Evolutionary conservation across 345 rosid genomes (phyloP).

Genomic region (Zanthoxylum bungeanum): DNA sequence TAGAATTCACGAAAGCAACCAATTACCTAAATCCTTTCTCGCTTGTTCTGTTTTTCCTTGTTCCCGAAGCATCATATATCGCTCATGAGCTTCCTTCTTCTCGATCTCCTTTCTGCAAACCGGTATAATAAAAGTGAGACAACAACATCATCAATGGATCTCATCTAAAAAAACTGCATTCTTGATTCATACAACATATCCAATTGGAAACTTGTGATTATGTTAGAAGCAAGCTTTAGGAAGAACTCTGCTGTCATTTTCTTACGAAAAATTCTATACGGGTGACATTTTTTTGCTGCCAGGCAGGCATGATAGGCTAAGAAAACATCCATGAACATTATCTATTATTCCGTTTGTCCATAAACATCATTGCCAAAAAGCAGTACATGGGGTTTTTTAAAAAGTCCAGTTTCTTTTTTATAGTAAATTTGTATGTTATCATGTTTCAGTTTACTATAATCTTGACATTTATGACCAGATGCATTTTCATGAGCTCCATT

Average conservation of each 20-base stretch:
- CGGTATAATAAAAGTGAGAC: background rate
- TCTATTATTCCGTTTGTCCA: background rate
- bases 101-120: conserved; percentile 83
- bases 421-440: background rate
- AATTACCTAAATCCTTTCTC: conserved; percentile 82
- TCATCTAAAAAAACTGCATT: background rate
- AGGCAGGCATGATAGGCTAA: background rate
- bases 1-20: background rate
- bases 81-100: conserved; percentile 94
- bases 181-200: background rate
- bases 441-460: background rate
- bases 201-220: background rate
- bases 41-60: conserved; percentile 99
- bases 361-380: background rate
- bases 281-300: background rate
- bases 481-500: background rate
- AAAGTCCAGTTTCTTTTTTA: background rate
- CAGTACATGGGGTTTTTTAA: background rate
- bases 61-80: conserved; percentile 96
- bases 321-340: background rate
- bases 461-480: background rate
- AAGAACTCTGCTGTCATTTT: background rate
- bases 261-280: background rate
- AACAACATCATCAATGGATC: background rate
- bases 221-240: background rate